These are phyloP conservation scores for Ophiostoma quercus DNA, from an alignment of 2,329 filamentous ascomycete genomes.

Conservation along the genomic window DNA sequence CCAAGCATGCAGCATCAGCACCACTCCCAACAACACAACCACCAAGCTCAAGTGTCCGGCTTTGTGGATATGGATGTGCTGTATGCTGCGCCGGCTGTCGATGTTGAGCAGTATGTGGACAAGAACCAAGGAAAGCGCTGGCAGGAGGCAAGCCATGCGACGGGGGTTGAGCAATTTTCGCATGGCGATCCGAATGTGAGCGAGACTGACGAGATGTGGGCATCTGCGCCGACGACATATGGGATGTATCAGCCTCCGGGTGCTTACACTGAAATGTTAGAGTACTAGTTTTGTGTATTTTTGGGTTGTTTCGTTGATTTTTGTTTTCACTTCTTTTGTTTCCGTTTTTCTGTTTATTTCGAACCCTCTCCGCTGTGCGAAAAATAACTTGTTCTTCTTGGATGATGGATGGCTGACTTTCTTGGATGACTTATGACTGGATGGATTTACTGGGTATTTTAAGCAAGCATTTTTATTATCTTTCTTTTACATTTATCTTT, in stretches of 20 bases:
- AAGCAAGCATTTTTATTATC: background rate
- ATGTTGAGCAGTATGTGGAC: constrained; percentile 28
- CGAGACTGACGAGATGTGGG: background rate
- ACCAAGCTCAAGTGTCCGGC: background rate
- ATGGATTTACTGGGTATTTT: background rate
- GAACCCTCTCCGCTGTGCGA: background rate
- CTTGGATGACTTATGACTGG: background rate
- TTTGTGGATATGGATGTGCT: constrained; percentile 9
- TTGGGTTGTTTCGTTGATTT: background rate
- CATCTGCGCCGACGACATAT: background rate
- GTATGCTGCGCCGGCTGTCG: constrained; percentile 20
- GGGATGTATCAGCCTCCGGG: background rate
- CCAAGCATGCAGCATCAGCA: background rate
- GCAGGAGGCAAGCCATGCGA: constrained; percentile 28
- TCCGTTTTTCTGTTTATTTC: background rate
- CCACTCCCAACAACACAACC: background rate
- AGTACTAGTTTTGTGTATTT: background rate
- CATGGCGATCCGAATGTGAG: constrained; percentile 25
- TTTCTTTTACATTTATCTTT: background rate
- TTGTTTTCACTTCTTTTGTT: background rate
- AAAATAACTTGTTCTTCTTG: background rate
- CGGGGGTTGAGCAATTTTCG: constrained; percentile 31
- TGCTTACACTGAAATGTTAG: background rate
- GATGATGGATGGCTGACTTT: background rate
- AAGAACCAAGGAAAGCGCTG: constrained; percentile 31